Percentiles rank a stretch among this genome's conserved stretches.
Evolutionary conservation across 257 asterid genomes (phyloP).

Genomic region (Solanum chiquidenum): DNA sequence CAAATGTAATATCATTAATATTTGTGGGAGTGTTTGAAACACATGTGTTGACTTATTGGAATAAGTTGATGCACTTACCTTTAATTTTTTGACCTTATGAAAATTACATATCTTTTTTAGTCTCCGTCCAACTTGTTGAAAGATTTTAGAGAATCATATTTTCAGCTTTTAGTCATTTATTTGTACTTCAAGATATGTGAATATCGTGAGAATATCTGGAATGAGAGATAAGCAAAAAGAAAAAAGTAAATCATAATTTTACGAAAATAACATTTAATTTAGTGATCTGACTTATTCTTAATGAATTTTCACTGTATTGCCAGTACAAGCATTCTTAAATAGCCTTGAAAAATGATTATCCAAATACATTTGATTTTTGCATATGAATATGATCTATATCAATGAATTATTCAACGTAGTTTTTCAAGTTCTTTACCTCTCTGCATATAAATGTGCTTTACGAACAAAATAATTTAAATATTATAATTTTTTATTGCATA

Average conservation of each 20-base stretch:
- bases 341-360: not conserved
- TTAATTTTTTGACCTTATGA: not conserved
- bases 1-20: not conserved
- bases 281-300: not conserved
- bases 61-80: not conserved
- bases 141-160: not conserved
- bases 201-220: too few relatives aligned
- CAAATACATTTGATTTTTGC: not conserved
- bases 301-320: too few relatives aligned
- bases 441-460: not conserved
- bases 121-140: not conserved
- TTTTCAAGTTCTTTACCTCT: not conserved
- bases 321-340: not conserved
- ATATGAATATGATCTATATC: not conserved
- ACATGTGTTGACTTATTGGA: not conserved
- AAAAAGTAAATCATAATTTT: too few relatives aligned
- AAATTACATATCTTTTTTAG: not conserved
- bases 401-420: not conserved
- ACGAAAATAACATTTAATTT: too few relatives aligned
- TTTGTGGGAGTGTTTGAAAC: not conserved
- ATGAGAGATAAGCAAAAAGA: not conserved
- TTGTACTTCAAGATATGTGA: not conserved
- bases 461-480: not conserved
- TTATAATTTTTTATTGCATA: not conserved
- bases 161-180: not conserved